Conservation (phyloP, 805 yeast species). For the Isabelozyma heimii region DNA sequence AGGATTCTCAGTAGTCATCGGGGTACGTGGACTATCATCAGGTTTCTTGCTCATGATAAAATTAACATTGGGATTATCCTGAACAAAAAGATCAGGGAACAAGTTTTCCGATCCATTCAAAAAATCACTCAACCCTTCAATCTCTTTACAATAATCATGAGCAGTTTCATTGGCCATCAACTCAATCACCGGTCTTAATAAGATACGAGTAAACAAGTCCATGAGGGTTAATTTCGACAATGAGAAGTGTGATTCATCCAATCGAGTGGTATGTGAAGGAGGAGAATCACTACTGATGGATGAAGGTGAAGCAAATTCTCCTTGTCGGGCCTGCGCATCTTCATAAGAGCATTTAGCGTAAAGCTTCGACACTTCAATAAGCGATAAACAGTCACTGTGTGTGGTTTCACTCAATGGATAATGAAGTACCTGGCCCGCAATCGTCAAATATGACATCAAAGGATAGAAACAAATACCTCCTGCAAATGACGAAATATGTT, state of each 20-base stretch:
- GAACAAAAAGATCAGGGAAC: constrained; percentile 9
- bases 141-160: constrained; percentile 8
- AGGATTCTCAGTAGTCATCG: background rate
- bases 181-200: constrained; percentile 19
- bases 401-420: constrained; percentile 12
- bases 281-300: background rate
- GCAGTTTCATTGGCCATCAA: constrained; percentile 11
- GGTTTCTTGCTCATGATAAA: background rate
- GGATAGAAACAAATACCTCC: background rate
- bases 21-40: background rate
- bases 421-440: constrained; percentile 20
- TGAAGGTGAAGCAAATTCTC: background rate
- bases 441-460: constrained; percentile 9
- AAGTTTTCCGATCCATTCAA: constrained; percentile 12
- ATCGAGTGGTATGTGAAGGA: background rate
- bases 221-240: background rate
- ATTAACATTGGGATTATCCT: background rate
- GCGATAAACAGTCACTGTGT: constrained; percentile 17
- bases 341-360: constrained; percentile 1
- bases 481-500: constrained; percentile 10
- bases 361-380: constrained; percentile 15
- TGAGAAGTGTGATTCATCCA: background rate
- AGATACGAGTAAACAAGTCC: constrained; percentile 19
- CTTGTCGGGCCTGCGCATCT: background rate
- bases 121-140: constrained; percentile 16